phyloP scores from a whole-genome alignment of 1,284 basidiomycete species.

The Amylostereum areolatum region DNA sequence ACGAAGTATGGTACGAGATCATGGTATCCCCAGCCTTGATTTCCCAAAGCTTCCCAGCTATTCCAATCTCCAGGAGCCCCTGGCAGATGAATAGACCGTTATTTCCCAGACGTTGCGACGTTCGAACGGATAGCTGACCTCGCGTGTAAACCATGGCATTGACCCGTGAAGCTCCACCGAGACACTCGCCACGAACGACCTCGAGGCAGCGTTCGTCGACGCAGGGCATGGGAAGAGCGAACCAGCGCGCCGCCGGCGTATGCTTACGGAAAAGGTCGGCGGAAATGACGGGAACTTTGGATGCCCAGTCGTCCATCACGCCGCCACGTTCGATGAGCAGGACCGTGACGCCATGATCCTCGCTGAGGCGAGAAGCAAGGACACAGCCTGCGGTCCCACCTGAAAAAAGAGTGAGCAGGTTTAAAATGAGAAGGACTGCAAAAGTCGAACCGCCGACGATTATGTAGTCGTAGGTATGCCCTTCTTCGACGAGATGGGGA shows the following conservation, averaged over 20 bases:
- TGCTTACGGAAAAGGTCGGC: background rate
- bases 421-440: background rate
- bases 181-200: slow-evolving; percentile 26
- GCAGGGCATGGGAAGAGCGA: slow-evolving; percentile 6
- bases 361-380: background rate
- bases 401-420: background rate
- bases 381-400: background rate
- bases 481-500: background rate
- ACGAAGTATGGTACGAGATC: slow-evolving; percentile 24
- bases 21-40: slow-evolving; percentile 23
- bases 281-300: background rate
- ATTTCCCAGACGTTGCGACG: too few relatives aligned
- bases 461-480: background rate
- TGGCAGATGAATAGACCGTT: too few relatives aligned
- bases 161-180: slow-evolving; percentile 33
- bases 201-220: slow-evolving; percentile 13
- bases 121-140: slow-evolving; percentile 10
- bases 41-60: slow-evolving; percentile 20
- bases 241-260: background rate
- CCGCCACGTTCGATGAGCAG: background rate
- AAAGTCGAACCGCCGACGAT: background rate
- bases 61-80: slow-evolving; percentile 21
- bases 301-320: background rate
- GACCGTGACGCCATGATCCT: background rate
- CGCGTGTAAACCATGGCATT: slow-evolving; percentile 29